Conservation (phyloP, 257 asterid genomes). For the Voacanga thouarsii region DNA sequence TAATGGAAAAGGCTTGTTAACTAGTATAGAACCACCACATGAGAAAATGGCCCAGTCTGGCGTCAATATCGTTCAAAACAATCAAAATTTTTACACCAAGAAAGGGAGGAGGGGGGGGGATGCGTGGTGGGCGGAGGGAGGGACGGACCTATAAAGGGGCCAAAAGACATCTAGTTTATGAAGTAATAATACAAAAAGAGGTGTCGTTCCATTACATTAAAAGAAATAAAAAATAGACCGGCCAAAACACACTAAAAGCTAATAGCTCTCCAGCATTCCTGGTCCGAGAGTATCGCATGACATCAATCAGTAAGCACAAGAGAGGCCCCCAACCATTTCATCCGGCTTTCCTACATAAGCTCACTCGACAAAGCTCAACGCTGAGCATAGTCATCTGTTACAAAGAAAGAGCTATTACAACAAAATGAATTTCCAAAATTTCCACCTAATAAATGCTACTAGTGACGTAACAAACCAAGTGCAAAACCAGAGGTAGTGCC, state of each 20-base stretch:
- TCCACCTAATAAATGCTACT: background rate
- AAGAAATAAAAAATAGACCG: conserved; percentile 2
- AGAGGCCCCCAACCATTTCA: background rate
- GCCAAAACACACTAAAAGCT: background rate
- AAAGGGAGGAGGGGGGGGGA: no score
- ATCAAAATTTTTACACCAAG: conserved; percentile 18
- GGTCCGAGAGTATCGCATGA: background rate
- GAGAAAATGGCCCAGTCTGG: background rate
- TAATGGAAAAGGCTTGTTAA: background rate
- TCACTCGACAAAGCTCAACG: conserved; percentile 6
- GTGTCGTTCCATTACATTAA: conserved; percentile 12
- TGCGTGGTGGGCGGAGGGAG: no score
- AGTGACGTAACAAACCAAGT: background rate
- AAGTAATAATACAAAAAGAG: conserved; percentile 7
- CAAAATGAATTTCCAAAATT: background rate
- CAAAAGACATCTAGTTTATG: background rate
- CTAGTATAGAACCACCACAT: background rate
- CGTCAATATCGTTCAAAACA: conserved; percentile 8
- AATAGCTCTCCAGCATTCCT: conserved; percentile 4
- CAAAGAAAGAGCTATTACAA: conserved; percentile 7
- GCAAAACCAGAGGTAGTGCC: background rate
- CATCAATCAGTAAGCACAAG: background rate
- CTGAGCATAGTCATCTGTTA: conserved; percentile 8
- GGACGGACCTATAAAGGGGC: no score
- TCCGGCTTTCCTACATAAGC: conserved; percentile 18